A percentile compares a stretch with the other conserved stretches of the same genome.
Conservation (phyloP, 129 eudicot genomes). For the Saposhnikovia divaricata region DNA sequence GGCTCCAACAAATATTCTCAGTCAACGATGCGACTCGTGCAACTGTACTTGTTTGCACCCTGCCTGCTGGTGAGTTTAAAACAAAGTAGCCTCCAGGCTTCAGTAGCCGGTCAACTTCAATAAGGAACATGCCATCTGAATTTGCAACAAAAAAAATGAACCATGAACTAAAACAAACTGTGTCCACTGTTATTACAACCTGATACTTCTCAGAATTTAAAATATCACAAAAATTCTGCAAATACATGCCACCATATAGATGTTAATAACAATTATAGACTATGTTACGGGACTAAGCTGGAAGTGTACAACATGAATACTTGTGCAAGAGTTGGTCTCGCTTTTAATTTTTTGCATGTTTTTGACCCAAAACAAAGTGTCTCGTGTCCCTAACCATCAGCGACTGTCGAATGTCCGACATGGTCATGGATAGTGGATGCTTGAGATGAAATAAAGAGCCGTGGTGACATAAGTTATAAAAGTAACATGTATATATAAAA, state of each 20-base stretch:
- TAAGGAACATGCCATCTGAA: conserved; percentile 76
- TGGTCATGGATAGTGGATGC: not conserved
- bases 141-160: not conserved
- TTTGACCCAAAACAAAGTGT: not conserved
- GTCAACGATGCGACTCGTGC: conserved; percentile 56
- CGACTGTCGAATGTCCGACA: not conserved
- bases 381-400: not conserved
- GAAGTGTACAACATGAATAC: not conserved
- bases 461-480: not conserved
- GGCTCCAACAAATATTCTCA: conserved; percentile 67
- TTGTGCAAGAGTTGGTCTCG: not conserved
- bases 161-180: not conserved
- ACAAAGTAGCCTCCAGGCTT: conserved; percentile 97
- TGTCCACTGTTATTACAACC: not conserved
- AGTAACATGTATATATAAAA: not conserved
- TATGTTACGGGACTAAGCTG: not conserved
- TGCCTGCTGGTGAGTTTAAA: conserved; percentile 43
- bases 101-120: conserved; percentile 89
- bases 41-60: conserved; percentile 47
- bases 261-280: not conserved
- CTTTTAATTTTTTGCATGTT: not conserved
- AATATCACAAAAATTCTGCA: not conserved
- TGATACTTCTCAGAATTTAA: not conserved
- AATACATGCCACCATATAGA: not conserved
- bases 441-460: not conserved